Percentiles rank a stretch among this genome's conserved stretches.
These are phyloP conservation scores for Picea mariana DNA, from an alignment of 83 land plant genomes.

Conservation along the genomic window DNA sequence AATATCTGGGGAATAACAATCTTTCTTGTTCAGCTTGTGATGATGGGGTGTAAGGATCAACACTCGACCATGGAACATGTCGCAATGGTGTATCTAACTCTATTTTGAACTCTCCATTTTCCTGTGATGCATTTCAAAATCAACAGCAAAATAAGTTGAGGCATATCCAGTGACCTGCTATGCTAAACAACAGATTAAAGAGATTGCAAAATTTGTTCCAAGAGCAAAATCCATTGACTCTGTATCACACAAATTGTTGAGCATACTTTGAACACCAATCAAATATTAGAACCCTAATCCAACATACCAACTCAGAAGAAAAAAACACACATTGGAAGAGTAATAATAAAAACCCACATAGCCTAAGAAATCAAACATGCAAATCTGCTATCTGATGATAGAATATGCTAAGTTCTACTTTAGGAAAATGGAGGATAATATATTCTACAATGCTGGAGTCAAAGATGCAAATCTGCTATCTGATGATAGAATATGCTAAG, in stretches of 20 bases:
- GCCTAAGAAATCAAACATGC: neutral
- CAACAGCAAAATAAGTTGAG: constrained; percentile 4
- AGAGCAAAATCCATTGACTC: neutral
- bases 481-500: neutral
- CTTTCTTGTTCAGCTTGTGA: constrained; percentile 24
- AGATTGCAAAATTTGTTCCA: neutral
- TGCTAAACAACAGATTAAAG: neutral
- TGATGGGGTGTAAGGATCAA: constrained; percentile 68
- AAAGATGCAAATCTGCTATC: neutral
- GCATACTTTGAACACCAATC: neutral
- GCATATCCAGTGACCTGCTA: neutral
- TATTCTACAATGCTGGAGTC: neutral
- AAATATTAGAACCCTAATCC: neutral
- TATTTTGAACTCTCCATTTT: constrained; percentile 45
- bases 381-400: neutral
- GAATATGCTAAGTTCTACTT: neutral
- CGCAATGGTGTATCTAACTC: constrained; percentile 48
- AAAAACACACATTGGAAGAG: neutral
- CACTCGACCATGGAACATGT: constrained; percentile 86
- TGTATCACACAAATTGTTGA: no score
- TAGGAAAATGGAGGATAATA: neutral
- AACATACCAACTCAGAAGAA: neutral
- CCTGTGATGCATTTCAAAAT: constrained; percentile 34
- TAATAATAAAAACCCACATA: neutral
- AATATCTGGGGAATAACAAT: constrained; percentile 61